Evolutionary conservation across 2,329 filamentous ascomycete species (phyloP).

Genomic region (Tympanopsis confertula): DNA sequence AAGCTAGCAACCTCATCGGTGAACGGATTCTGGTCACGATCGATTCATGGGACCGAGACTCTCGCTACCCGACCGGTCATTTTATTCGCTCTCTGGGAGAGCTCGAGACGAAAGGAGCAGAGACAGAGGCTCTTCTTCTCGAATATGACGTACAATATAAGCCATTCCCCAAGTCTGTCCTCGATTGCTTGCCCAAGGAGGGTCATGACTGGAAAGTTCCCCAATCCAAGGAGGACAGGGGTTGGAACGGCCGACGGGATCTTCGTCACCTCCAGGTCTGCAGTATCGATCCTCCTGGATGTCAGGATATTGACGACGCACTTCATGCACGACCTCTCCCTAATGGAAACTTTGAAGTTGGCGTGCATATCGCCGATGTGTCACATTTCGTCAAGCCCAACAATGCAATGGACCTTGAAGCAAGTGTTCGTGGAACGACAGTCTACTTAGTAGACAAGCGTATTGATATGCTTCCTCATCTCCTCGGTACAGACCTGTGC

Average conservation of each 20-base stretch:
- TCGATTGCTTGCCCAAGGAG: constrained; percentile 83
- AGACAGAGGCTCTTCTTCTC: constrained; percentile 85
- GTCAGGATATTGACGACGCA: constrained; percentile 96
- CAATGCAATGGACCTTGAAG: constrained; percentile 94
- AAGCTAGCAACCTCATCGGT: constrained; percentile 77
- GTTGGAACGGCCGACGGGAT: constrained; percentile 74
- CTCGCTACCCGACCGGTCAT: constrained; percentile 82
- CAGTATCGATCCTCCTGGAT: constrained; percentile 92
- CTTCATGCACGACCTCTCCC: constrained; percentile 74
- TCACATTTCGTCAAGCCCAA: constrained; percentile 96
- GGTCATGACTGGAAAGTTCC: constrained; percentile 93
- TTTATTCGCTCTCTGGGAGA: constrained; percentile 88
- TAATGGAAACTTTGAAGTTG: constrained; percentile 91
- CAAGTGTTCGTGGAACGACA: constrained; percentile 84
- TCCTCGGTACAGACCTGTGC: constrained; percentile 90
- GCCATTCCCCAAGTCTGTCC: constrained; percentile 87
- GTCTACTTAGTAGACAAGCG: constrained; percentile 98
- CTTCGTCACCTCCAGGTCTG: constrained; percentile 79
- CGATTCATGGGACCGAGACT: constrained; percentile 89
- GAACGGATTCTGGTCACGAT: constrained; percentile 89
- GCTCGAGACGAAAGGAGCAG: constrained; percentile 90
- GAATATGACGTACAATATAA: constrained; percentile 97
- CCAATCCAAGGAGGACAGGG: constrained; percentile 59
- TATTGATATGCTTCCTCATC: constrained; percentile 96
- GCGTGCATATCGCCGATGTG: constrained; percentile 98